Conservation (phyloP, 176 grass and related monocot genomes). For the Echinochloa phyllopogon region DNA sequence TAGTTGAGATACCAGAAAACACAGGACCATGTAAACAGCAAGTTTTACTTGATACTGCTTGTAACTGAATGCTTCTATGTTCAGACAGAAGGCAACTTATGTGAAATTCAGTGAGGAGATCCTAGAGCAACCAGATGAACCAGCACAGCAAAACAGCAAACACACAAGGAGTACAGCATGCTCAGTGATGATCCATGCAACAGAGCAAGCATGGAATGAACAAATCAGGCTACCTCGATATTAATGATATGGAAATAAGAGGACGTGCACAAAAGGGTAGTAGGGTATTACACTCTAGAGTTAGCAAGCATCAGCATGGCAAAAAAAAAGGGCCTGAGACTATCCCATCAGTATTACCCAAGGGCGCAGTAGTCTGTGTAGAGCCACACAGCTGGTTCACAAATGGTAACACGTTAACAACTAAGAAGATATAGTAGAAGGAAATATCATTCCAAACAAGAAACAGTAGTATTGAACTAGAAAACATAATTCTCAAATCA, state of each 20-base stretch:
- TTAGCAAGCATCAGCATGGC: neutral
- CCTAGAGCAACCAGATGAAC: neutral
- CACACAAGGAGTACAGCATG: neutral
- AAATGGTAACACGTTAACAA: too few relatives aligned
- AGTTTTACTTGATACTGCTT: neutral
- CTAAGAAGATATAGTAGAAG: neutral
- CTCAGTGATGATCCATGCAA: neutral
- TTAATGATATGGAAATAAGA: neutral
- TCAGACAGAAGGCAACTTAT: neutral
- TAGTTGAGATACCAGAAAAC: neutral
- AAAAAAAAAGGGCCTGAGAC: neutral
- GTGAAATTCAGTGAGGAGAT: neutral
- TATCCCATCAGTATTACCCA: neutral
- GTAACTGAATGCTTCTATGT: neutral
- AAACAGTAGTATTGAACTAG: neutral
- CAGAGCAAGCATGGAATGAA: constrained; percentile 1
- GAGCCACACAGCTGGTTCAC: neutral
- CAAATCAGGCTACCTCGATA: neutral
- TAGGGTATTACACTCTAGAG: neutral
- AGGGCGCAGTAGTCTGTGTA: too few relatives aligned
- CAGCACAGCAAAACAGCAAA: neutral
- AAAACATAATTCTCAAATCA: neutral
- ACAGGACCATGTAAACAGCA: neutral
- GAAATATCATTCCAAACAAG: neutral
- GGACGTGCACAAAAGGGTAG: neutral